These are phyloP conservation scores for Phytophthora boehmeriae DNA, from an alignment of 352 stramenopile species.

Conservation along the genomic window DNA sequence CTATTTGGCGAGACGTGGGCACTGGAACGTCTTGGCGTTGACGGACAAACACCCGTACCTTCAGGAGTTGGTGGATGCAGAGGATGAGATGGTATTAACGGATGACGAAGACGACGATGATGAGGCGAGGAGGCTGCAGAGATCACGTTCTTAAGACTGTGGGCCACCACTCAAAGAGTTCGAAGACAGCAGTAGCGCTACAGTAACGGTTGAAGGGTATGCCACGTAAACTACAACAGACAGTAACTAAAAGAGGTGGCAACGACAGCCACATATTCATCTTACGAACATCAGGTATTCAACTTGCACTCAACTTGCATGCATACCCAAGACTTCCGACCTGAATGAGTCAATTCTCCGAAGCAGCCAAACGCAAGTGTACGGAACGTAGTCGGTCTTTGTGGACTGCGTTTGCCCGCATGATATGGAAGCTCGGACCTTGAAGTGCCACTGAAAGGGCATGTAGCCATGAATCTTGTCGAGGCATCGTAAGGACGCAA, in stretches of 20 bases:
- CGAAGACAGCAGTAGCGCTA: slow-evolving; percentile 6
- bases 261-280: background rate
- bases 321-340: no score
- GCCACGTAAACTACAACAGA: no score
- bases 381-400: slow-evolving; percentile 8
- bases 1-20: slow-evolving; percentile 37
- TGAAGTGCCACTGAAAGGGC: background rate
- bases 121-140: slow-evolving; percentile 18
- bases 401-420: slow-evolving; percentile 13
- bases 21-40: slow-evolving; percentile 39
- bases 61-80: slow-evolving; percentile 27
- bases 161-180: slow-evolving; percentile 2
- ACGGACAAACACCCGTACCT: slow-evolving; percentile 41
- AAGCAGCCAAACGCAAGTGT: background rate
- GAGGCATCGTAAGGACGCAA: background rate
- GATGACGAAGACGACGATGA: slow-evolving; percentile 32
- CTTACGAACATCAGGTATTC: no score
- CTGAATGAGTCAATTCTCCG: no score
- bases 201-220: background rate
- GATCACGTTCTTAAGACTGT: slow-evolving; percentile 21
- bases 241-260: background rate
- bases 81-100: slow-evolving; percentile 18
- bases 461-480: slow-evolving; percentile 2
- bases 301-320: no score
- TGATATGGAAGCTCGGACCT: background rate